Conservation (phyloP, 202 grass and related monocot species). For the Saccharum hybrid region DNA sequence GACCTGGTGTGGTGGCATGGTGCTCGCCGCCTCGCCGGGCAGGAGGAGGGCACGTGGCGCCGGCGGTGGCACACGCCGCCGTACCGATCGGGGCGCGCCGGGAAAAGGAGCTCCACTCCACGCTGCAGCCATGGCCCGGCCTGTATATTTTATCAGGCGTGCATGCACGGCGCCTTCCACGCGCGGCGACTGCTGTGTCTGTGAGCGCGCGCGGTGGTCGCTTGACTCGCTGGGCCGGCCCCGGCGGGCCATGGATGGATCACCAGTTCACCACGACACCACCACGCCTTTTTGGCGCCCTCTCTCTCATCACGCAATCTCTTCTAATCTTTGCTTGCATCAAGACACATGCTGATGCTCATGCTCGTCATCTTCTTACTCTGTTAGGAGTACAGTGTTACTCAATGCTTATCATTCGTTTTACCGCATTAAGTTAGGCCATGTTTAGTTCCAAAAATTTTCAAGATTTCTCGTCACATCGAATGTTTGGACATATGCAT, state of each 20-base stretch:
- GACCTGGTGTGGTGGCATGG: not conserved
- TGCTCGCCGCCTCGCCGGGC: not conserved
- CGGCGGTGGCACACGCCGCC: conserved; percentile 2
- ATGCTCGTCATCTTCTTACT: no score
- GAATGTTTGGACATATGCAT: no score
- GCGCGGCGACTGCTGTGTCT: not conserved
- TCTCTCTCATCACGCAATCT: not conserved
- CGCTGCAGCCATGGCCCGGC: conserved; percentile 20
- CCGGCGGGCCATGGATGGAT: not conserved
- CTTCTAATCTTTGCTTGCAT: not conserved
- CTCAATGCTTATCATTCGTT: not conserved
- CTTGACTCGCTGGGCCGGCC: not conserved
- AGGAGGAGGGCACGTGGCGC: conserved; percentile 32
- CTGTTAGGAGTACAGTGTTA: no score
- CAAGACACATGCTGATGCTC: not conserved
- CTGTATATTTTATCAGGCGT: conserved; percentile 12
- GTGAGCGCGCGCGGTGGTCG: not conserved
- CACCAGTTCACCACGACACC: not conserved
- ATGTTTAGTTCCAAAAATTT: no score
- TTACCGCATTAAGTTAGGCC: not conserved
- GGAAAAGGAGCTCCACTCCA: conserved; percentile 36
- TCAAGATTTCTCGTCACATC: no score
- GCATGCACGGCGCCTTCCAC: conserved; percentile 24
- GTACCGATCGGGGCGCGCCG: conserved; percentile 26
- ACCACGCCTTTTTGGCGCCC: no score